Conservation (phyloP, 805 yeast species). For the Vanderwaltozyma verrucispora region DNA sequence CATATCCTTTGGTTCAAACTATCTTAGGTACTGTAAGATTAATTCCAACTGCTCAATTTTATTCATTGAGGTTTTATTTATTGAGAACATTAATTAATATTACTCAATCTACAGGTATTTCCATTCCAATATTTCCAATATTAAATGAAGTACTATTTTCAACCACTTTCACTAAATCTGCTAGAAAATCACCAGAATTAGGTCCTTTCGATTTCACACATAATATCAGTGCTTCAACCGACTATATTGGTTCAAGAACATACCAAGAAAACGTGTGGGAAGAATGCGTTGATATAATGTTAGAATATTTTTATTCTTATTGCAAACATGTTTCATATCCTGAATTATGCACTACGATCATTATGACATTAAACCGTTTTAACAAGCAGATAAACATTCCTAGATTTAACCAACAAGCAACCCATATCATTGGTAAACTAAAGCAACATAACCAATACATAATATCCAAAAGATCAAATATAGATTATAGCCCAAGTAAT, state of each 20-base stretch:
- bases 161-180: conserved; percentile 63
- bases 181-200: conserved; percentile 45
- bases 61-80: conserved; percentile 85
- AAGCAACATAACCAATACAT: conserved; percentile 62
- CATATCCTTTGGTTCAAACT: conserved; percentile 92
- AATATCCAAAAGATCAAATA: conserved; percentile 53
- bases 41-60: conserved; percentile 87
- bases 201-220: conserved; percentile 77
- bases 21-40: conserved; percentile 82
- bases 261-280: conserved; percentile 84
- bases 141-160: conserved; percentile 73
- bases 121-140: conserved; percentile 82
- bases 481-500: conserved; percentile 80
- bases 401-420: conserved; percentile 65
- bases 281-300: conserved; percentile 66
- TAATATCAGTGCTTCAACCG: conserved; percentile 71
- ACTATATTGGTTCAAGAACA: conserved; percentile 67
- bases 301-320: conserved; percentile 75
- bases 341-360: conserved; percentile 77
- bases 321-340: conserved; percentile 91
- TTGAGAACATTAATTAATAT: conserved; percentile 72
- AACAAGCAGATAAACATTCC: conserved; percentile 47
- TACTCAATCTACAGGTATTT: conserved; percentile 78
- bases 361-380: conserved; percentile 69
- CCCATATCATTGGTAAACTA: conserved; percentile 63